Conservation (phyloP, 2,329 filamentous ascomycete genomes). For the Diaporthe citrichinensis region DNA sequence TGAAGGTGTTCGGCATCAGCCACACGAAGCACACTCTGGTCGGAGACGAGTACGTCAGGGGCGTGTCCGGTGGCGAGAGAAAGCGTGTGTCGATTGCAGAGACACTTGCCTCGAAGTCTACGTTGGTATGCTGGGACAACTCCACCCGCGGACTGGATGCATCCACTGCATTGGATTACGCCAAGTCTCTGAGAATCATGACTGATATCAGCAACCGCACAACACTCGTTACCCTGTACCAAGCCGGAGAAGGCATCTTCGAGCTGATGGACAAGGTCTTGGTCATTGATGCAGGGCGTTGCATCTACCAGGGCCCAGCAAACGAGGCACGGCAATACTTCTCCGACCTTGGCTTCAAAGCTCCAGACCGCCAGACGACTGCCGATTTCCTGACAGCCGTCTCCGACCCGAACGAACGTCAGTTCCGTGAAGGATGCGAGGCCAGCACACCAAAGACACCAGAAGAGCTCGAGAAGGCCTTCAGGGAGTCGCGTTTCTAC, state of each 20-base stretch:
- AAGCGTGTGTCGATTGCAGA: conserved; percentile 85
- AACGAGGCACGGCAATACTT: conserved; percentile 76
- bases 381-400: conserved; percentile 84
- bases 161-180: conserved; percentile 76
- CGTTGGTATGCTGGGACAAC: conserved; percentile 81
- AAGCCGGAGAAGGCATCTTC: conserved; percentile 72
- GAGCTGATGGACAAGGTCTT: conserved; percentile 78
- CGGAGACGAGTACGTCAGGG: conserved; percentile 75
- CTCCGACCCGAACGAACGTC: conserved; percentile 80
- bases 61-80: conserved; percentile 74
- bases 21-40: conserved; percentile 78
- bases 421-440: conserved; percentile 76
- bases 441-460: conserved; percentile 77
- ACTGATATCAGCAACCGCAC: conserved; percentile 75
- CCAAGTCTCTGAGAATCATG: conserved; percentile 73
- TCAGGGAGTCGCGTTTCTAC: conserved; percentile 72
- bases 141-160: conserved; percentile 76
- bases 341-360: conserved; percentile 75
- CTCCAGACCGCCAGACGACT: conserved; percentile 72
- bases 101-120: conserved; percentile 72
- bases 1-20: conserved; percentile 78
- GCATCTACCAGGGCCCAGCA: conserved; percentile 77
- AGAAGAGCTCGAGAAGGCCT: conserved; percentile 76
- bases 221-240: conserved; percentile 75
- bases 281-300: conserved; percentile 76